phyloP scores from a whole-genome alignment of 2,329 filamentous ascomycete genomes.

The Penicillium sumatraense region DNA sequence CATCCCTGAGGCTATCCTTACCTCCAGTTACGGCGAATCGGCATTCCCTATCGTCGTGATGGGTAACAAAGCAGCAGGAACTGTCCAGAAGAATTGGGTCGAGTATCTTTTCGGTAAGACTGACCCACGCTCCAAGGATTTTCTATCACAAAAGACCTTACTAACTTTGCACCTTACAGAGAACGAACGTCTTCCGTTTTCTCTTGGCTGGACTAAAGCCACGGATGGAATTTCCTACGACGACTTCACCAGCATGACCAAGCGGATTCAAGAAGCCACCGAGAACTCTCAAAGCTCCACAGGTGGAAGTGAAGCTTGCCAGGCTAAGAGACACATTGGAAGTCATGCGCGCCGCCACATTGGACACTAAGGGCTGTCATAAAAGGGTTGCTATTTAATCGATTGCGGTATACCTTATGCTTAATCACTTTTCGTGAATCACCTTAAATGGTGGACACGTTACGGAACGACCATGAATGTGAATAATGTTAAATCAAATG shows the following conservation, averaged over 20 bases:
- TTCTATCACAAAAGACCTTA: too few species aligned
- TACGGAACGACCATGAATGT: neutral
- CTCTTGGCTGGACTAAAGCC: conserved; percentile 1
- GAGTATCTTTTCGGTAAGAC: conserved; percentile 4
- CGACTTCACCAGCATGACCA: neutral
- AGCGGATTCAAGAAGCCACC: neutral
- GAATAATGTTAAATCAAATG: conserved; percentile 1
- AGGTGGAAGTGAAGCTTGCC: neutral
- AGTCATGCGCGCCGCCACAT: neutral
- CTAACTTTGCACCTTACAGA: neutral
- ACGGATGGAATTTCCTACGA: neutral
- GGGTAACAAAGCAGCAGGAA: neutral
- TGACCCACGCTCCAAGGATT: too few species aligned
- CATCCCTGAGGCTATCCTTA: neutral
- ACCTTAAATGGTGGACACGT: neutral
- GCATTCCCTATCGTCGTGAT: neutral
- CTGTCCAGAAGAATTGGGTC: neutral
- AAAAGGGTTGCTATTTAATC: neutral
- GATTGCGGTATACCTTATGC: neutral
- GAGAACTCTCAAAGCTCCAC: neutral
- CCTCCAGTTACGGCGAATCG: neutral
- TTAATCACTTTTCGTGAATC: neutral
- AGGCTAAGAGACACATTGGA: neutral
- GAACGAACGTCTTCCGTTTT: conserved; percentile 1
- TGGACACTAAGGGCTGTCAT: neutral